These are phyloP conservation scores for Citrullus colocynthis DNA, from an alignment of 306 rosid genomes.

Conservation along the genomic window DNA sequence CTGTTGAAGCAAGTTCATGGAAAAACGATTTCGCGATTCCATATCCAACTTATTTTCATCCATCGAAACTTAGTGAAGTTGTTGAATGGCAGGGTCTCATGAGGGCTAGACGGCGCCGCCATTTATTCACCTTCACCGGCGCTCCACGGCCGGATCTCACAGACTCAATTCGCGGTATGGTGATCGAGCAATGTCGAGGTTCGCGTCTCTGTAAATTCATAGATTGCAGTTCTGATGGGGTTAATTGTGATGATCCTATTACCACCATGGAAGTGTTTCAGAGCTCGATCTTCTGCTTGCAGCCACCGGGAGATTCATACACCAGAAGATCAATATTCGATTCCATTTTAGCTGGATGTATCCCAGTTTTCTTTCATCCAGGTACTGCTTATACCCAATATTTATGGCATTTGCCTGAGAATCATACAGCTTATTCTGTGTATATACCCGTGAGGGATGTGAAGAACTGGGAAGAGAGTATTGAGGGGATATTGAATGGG, in stretches of 20 bases:
- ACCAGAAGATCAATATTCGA: slow-evolving; percentile 81
- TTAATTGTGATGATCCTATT: slow-evolving; percentile 49
- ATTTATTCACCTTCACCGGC: slow-evolving; percentile 60
- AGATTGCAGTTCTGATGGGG: slow-evolving; percentile 43
- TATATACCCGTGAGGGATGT: slow-evolving; percentile 57
- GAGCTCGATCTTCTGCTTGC: slow-evolving; percentile 62
- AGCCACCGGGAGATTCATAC: slow-evolving; percentile 81
- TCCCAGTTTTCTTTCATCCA: slow-evolving; percentile 88
- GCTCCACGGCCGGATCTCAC: slow-evolving; percentile 65
- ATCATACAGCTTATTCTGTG: slow-evolving; percentile 48
- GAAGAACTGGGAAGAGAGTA: slow-evolving; percentile 30
- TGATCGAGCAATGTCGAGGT: slow-evolving; percentile 48
- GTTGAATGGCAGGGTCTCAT: slow-evolving; percentile 40
- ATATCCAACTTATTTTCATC: slow-evolving; percentile 72
- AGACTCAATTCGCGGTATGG: slow-evolving; percentile 40
- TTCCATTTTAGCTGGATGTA: slow-evolving; percentile 70
- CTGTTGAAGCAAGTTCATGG: slow-evolving; percentile 86
- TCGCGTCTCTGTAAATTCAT: slow-evolving; percentile 41
- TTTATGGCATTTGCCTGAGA: slow-evolving; percentile 56
- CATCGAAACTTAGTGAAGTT: slow-evolving; percentile 24
- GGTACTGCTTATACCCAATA: slow-evolving; percentile 84
- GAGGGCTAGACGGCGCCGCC: slow-evolving; percentile 24
- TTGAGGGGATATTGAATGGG: slow-evolving; percentile 38
- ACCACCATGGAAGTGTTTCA: slow-evolving; percentile 45
- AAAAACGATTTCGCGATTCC: slow-evolving; percentile 76